Evolutionary conservation across 192 early-diverging fungal species (phyloP), one percentile per base, ranked within the genome.

Genomic region (Coemansia sp.): DNA sequence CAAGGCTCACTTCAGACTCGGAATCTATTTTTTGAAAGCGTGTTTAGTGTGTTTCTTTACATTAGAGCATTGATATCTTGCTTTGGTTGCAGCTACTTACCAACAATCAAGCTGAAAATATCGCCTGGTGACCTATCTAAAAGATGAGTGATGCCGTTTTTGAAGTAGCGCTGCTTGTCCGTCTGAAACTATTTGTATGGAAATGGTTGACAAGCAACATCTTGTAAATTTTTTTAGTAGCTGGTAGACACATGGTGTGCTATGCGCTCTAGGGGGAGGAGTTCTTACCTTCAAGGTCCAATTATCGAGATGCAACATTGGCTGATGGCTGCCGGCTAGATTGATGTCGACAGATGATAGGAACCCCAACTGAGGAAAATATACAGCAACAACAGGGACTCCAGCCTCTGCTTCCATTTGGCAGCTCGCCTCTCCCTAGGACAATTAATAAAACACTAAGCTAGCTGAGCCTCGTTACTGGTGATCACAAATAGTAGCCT

Each of bases 51-150:
- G 23, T 5, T n/a, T 33, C 18, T 20, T 37, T 56, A 62, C 11
- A 34, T 35, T 11, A 24, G 2, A 10, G 9, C 10, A 51, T 14
- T 11, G 8, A n/a, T 71, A 9, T 14, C 6, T 3, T 31, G 14
- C 16, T 34, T 56, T 9, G 33, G 26, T 18, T 13, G 24, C n/a
- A 28, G 3, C 11, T 21, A 48, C 83, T 61, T 79, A 85, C 89
- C 87, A 24, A 90, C 87, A 62, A 96, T 91, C 34, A 91, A 77
- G 3, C 87, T 88, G 68, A 93, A 92, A 14, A 97, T 87, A 59
- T 97, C 95, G 4, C 95, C 94, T 8, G 93, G 69, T 14, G 81
- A 80, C 45, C 87, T 79, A 62, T 97, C 95, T 13, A 97, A 74
- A 37, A 89, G 89, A 5, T 62, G 46, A 2, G 78, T 80, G 3